Evolutionary conservation across 2,329 filamentous ascomycete genomes (phyloP).

Genomic region (Cryphonectria carpinicola): DNA sequence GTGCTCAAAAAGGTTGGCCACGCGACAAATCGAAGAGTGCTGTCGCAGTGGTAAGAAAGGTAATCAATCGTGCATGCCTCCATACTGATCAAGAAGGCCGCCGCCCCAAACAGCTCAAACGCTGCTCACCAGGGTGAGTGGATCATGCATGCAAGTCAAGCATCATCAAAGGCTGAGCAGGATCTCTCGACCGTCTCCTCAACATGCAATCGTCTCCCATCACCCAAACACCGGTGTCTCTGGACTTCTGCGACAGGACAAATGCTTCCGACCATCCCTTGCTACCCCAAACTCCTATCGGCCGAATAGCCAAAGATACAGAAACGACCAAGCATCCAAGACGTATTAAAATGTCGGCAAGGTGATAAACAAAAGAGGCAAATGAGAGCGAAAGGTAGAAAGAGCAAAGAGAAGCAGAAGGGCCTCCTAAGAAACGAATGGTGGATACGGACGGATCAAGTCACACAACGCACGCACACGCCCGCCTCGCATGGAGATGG

Average conservation of each 20-base stretch:
- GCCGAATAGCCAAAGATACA: slow-evolving; percentile 11
- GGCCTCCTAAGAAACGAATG: neutral
- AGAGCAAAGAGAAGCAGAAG: neutral
- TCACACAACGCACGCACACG: neutral
- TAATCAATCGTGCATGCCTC: slow-evolving; percentile 5
- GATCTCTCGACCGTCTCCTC: slow-evolving; percentile 11
- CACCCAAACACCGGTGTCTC: slow-evolving; percentile 24
- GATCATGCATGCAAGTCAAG: slow-evolving; percentile 2
- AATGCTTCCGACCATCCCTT: slow-evolving; percentile 18
- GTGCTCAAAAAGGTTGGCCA: slow-evolving; percentile 1
- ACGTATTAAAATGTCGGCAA: slow-evolving; percentile 16
- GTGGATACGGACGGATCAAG: neutral
- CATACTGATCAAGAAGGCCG: neutral
- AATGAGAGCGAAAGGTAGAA: neutral
- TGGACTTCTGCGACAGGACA: slow-evolving; percentile 23
- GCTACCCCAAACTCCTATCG: slow-evolving; percentile 18
- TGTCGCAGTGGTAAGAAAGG: neutral
- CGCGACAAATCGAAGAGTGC: slow-evolving; percentile 2
- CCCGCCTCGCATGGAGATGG: neutral
- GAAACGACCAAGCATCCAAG: slow-evolving; percentile 12
- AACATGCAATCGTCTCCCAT: slow-evolving; percentile 15
- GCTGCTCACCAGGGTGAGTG: neutral
- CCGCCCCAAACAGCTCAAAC: slow-evolving; percentile 4
- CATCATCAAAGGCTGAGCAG: slow-evolving; percentile 8
- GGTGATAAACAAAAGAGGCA: neutral